These are phyloP conservation scores for Ophidiomyces ophidiicola DNA, from an alignment of 2,329 filamentous ascomycete species.

Conservation along the genomic window DNA sequence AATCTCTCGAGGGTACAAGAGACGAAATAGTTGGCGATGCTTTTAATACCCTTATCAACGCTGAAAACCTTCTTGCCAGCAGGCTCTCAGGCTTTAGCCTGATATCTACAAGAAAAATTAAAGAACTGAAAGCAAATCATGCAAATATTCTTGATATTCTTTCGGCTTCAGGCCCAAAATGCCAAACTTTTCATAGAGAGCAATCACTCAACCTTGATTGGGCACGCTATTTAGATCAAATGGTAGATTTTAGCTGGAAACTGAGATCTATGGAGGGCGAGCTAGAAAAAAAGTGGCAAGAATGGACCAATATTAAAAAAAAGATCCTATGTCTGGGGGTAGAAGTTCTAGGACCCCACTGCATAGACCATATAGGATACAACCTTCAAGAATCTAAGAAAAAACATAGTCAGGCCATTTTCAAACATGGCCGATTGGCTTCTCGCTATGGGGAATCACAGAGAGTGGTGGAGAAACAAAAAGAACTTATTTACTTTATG, in stretches of 20 bases:
- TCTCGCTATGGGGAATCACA: background rate
- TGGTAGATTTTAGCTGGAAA: background rate
- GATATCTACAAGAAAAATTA: background rate
- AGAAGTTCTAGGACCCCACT: conserved; percentile 14
- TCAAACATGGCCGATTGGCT: conserved; percentile 1
- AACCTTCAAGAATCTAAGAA: conserved; percentile 5
- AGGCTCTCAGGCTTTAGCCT: background rate
- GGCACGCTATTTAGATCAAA: background rate
- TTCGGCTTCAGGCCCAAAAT: background rate
- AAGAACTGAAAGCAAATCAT: background rate
- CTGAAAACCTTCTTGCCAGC: conserved; percentile 8
- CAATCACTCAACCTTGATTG: background rate
- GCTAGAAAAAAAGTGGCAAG: conserved; percentile 14
- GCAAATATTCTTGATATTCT: background rate
- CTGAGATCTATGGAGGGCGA: conserved; percentile 1
- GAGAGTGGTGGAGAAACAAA: conserved; percentile 5
- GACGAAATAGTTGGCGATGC: conserved; percentile 12
- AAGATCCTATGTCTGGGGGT: conserved; percentile 16
- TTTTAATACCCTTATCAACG: conserved; percentile 8
- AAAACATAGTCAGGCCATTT: conserved; percentile 9
- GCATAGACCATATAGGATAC: background rate
- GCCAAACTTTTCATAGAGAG: background rate
- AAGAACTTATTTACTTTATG: conserved; percentile 7
- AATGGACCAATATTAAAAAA: conserved; percentile 18
- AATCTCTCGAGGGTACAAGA: conserved; percentile 11